phyloP scores from a whole-genome alignment of 257 asterid species.

The Fraxinus excelsior region DNA sequence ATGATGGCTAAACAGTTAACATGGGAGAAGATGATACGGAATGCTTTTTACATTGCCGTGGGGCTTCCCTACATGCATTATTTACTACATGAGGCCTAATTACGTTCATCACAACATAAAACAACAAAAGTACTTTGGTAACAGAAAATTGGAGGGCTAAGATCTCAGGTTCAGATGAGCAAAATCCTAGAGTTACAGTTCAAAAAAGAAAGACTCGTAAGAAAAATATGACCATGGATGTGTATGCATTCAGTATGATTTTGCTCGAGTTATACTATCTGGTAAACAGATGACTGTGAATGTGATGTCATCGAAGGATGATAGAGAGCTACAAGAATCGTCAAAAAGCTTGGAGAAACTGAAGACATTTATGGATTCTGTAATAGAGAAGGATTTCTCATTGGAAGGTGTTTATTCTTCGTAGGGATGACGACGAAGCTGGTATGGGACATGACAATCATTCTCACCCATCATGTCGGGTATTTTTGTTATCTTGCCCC shows the following conservation, averaged over 20 bases:
- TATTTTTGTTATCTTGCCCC: too few relatives aligned
- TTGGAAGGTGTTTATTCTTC: slow-evolving; percentile 14
- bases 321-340: neutral
- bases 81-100: slow-evolving; percentile 26
- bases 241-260: slow-evolving; percentile 26
- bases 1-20: slow-evolving; percentile 22
- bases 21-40: slow-evolving; percentile 14
- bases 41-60: slow-evolving; percentile 24
- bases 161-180: slow-evolving; percentile 18
- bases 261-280: slow-evolving; percentile 11
- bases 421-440: too few relatives aligned
- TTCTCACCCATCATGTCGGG: too few relatives aligned
- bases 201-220: neutral
- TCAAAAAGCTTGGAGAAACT: neutral
- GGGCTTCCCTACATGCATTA: slow-evolving; percentile 28
- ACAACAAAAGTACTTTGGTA: too few relatives aligned
- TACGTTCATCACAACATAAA: slow-evolving; percentile 27
- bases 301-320: neutral
- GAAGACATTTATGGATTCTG: slow-evolving; percentile 9
- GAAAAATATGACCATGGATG: slow-evolving; percentile 19
- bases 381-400: slow-evolving; percentile 12
- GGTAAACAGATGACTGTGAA: neutral
- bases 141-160: too few relatives aligned
- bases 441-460: too few relatives aligned
- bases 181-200: neutral